phyloP scores from a whole-genome alignment of 495 filamentous ascomycete genomes.

The Penicillium waksmanii region DNA sequence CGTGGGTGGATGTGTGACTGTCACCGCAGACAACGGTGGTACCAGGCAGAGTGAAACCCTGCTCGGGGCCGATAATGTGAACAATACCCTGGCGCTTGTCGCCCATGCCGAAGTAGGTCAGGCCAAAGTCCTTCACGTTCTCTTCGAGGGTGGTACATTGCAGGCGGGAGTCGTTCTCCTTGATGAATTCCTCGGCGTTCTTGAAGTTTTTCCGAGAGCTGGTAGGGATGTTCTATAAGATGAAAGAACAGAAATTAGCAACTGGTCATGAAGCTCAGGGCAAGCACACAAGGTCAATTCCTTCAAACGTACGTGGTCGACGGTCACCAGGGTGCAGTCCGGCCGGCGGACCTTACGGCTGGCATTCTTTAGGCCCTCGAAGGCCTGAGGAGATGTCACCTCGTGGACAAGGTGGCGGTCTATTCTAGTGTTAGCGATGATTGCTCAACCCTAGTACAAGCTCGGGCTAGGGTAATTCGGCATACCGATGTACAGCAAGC shows the following conservation, averaged over 20 bases:
- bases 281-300: not conserved
- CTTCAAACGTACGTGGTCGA: constrained; percentile 81
- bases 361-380: constrained; percentile 90
- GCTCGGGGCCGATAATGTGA: constrained; percentile 98
- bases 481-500: constrained; percentile 89
- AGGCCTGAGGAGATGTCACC: constrained; percentile 98
- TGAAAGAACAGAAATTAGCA: not conserved
- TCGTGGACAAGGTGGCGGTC: constrained; percentile 96
- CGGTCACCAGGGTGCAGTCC: constrained; percentile 95
- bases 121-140: constrained; percentile 93
- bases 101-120: constrained; percentile 96
- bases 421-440: constrained; percentile 26
- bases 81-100: constrained; percentile 98
- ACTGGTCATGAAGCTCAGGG: not conserved
- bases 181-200: constrained; percentile 81
- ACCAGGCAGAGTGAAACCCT: constrained; percentile 96
- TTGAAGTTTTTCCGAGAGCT: constrained; percentile 87
- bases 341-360: constrained; percentile 85
- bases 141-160: constrained; percentile 96
- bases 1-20: constrained; percentile 96
- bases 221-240: constrained; percentile 80
- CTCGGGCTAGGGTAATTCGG: constrained; percentile 1
- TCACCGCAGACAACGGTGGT: constrained; percentile 98
- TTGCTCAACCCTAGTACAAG: not conserved
- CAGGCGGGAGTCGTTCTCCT: constrained; percentile 88